Base-by-base conservation (phyloP, 2,329 filamentous ascomycete species). In the Ophiocordyceps sinensis region DNA sequence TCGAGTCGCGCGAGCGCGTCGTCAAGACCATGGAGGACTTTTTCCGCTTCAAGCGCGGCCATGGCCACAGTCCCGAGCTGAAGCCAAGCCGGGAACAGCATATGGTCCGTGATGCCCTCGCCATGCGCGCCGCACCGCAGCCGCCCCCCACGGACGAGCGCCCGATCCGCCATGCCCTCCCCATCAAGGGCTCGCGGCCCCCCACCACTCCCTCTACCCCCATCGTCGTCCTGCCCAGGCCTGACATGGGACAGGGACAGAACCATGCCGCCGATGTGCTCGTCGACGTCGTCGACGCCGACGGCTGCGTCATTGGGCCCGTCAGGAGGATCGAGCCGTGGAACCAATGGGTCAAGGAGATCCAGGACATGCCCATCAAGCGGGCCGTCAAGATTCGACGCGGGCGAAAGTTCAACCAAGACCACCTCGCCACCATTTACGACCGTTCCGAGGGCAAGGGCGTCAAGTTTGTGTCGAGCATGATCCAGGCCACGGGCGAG, bases 401-500 rank as follows among this genome's bases (percentile, higher is more conserved):
- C 5, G 61, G 62, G 12, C 53, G 64, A 15, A 62, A 59, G n/a
- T 66, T 70, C 41, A 62, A 57, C 11, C 47, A 54, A 3, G 51
- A 60, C 3, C 57, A 63, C 7, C 55, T 69, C 9, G 54, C 59
- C 3, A 56, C 50, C 26, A 64, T 70, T 30, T 64, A 66, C 40
- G 61, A 64, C 12, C 57, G 61, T 7, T 55, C 53, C n/a, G 63
- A 67, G 37, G 52, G 51, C 3, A 66, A 67, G 46, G 60, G 58
- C 1, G 57, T 63, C 38, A 68, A 65, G 46, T 71, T 66, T 66
- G 47, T 69, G 8, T 62, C 64, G 12, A 65, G 64, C 43, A 67
- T 69, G 59, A 68, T 71, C 28, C 68, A 73, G 44, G 69, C 69
- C 2, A 68, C 61, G 0, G 68, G 69, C 1, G 54, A 62, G 12